Conservation (phyloP, 2,329 filamentous ascomycete genomes). For the Helicocarpus griseus region DNA sequence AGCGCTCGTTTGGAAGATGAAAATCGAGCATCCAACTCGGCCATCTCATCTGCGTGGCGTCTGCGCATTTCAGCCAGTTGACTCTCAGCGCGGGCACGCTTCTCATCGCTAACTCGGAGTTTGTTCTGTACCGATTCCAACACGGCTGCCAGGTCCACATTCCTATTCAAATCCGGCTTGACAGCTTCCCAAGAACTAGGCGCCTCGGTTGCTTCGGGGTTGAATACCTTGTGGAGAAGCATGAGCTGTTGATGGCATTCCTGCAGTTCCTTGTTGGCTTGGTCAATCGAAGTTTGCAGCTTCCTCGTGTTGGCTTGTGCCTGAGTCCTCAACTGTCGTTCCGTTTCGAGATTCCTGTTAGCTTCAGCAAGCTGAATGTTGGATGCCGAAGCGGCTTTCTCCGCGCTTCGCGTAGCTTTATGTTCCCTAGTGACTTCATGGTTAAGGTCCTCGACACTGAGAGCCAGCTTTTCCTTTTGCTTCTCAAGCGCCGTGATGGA, state of each 20-base stretch:
- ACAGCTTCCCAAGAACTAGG: constrained; percentile 58
- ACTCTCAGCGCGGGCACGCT: constrained; percentile 68
- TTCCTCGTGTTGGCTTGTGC: constrained; percentile 77
- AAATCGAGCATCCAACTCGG: constrained; percentile 53
- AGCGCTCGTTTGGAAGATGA: constrained; percentile 60
- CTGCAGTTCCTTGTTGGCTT: constrained; percentile 68
- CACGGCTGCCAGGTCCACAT: constrained; percentile 71
- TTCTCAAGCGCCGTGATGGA: constrained; percentile 79
- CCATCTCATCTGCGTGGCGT: constrained; percentile 61
- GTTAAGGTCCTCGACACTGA: constrained; percentile 82
- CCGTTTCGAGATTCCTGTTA: constrained; percentile 82
- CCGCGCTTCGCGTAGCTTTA: constrained; percentile 79
- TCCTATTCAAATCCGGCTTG: constrained; percentile 56
- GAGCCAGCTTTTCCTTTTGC: constrained; percentile 82
- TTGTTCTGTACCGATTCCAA: constrained; percentile 84
- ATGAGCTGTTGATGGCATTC: constrained; percentile 73
- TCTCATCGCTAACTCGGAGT: constrained; percentile 72
- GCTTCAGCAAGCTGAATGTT: constrained; percentile 78
- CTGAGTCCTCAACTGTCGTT: constrained; percentile 74
- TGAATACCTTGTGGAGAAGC: constrained; percentile 74
- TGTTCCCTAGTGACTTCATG: constrained; percentile 86
- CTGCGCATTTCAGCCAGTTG: constrained; percentile 71
- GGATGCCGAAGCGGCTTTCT: constrained; percentile 72
- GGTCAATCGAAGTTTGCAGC: constrained; percentile 68
- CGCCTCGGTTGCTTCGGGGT: constrained; percentile 60